Evolutionary conservation across 768 basidiomycete genomes (phyloP).

Genomic region (Collybia nuda): DNA sequence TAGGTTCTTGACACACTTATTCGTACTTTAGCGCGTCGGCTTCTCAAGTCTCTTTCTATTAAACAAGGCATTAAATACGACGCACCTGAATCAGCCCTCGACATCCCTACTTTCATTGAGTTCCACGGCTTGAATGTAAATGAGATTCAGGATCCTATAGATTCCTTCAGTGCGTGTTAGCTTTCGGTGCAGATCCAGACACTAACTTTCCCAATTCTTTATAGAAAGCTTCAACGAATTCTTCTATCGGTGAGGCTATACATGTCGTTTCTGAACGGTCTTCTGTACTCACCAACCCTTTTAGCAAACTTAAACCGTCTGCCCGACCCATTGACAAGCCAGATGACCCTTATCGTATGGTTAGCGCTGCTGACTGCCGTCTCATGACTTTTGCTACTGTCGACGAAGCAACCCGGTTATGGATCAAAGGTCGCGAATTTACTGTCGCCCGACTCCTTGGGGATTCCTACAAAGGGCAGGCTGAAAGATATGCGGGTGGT

Average conservation of each 20-base stretch:
- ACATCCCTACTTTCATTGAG: slow-evolving; percentile 85
- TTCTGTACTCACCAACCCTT: slow-evolving; percentile 4
- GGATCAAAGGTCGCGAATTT: slow-evolving; percentile 98
- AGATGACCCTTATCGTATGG: slow-evolving; percentile 74
- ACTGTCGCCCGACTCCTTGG: slow-evolving; percentile 79
- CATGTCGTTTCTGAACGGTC: background rate
- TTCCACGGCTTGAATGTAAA: slow-evolving; percentile 84
- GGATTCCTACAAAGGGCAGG: slow-evolving; percentile 68
- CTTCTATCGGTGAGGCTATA: slow-evolving; percentile 62
- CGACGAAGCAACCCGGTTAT: slow-evolving; percentile 80
- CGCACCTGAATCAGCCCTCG: slow-evolving; percentile 75
- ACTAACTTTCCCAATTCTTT: slow-evolving; percentile 2
- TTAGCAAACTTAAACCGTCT: slow-evolving; percentile 80
- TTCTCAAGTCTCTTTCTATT: slow-evolving; percentile 86
- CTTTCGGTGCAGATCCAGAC: background rate
- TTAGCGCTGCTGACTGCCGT: slow-evolving; percentile 95
- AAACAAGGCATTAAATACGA: slow-evolving; percentile 97
- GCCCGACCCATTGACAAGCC: slow-evolving; percentile 76
- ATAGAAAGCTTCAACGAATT: slow-evolving; percentile 92
- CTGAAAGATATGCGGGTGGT: slow-evolving; percentile 74
- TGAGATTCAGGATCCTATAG: slow-evolving; percentile 81
- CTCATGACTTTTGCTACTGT: slow-evolving; percentile 92
- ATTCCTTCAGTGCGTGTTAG: slow-evolving; percentile 70
- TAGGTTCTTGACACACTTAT: slow-evolving; percentile 3
- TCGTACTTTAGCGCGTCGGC: slow-evolving; percentile 55